These are phyloP conservation scores for Cercospora sp. DNA, from an alignment of 2,329 filamentous ascomycete genomes.

Conservation along the genomic window DNA sequence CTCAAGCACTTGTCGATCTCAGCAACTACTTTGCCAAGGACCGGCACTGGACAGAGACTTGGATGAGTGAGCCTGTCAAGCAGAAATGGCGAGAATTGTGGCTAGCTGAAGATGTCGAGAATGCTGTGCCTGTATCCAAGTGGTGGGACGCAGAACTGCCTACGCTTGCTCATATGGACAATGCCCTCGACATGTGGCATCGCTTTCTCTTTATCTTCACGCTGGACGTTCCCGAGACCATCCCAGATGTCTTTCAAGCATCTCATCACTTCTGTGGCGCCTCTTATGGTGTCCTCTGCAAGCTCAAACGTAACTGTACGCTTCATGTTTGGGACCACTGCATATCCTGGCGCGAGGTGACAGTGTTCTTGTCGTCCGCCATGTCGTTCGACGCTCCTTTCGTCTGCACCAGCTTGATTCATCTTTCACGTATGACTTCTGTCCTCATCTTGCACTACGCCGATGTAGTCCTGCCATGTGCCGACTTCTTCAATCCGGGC, in stretches of 20 bases:
- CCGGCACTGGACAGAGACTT: slow-evolving; percentile 50
- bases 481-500: slow-evolving; percentile 59
- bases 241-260: slow-evolving; percentile 17
- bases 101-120: slow-evolving; percentile 48
- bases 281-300: slow-evolving; percentile 16
- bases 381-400: slow-evolving; percentile 22
- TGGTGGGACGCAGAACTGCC: slow-evolving; percentile 51
- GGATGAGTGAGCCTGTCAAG: slow-evolving; percentile 50
- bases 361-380: slow-evolving; percentile 14
- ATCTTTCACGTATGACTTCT: slow-evolving; percentile 28
- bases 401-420: slow-evolving; percentile 28
- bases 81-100: slow-evolving; percentile 50
- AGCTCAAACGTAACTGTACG: slow-evolving; percentile 11
- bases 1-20: slow-evolving; percentile 44
- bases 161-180: slow-evolving; percentile 49
- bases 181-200: slow-evolving; percentile 50
- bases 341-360: slow-evolving; percentile 16
- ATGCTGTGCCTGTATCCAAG: slow-evolving; percentile 44
- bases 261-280: slow-evolving; percentile 16
- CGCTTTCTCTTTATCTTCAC: slow-evolving; percentile 35
- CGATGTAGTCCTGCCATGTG: slow-evolving; percentile 50
- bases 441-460: slow-evolving; percentile 44
- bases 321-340: slow-evolving; percentile 16
- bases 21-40: slow-evolving; percentile 48
- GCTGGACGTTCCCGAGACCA: slow-evolving; percentile 2